Evolutionary conservation across 306 rosid species (phyloP).

Genomic region (Cicer yamashitae): DNA sequence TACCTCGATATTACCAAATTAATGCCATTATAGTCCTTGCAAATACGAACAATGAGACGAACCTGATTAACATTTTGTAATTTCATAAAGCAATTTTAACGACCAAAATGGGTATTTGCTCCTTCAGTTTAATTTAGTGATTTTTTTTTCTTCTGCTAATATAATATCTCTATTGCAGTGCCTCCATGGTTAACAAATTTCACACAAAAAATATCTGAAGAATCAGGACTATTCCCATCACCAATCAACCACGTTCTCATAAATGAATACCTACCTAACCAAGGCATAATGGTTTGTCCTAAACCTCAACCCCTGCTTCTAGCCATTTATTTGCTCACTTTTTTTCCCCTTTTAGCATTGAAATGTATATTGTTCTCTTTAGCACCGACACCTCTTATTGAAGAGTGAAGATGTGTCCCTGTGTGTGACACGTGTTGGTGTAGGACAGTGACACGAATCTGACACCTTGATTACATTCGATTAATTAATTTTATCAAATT

Average conservation of each 20-base stretch:
- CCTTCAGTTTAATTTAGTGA: background rate
- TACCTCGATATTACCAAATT: too few relatives aligned
- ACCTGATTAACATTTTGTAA: background rate
- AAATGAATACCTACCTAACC: conserved; percentile 84
- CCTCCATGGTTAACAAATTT: conserved; percentile 81
- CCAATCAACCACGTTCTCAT: conserved; percentile 90
- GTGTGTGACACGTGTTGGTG: too few relatives aligned
- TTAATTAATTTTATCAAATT: background rate
- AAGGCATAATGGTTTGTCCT: conserved; percentile 86
- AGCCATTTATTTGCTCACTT: conserved; percentile 22
- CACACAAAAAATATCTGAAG: conserved; percentile 66
- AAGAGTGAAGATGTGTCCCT: background rate
- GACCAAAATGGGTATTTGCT: background rate
- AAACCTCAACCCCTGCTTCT: conserved; percentile 39
- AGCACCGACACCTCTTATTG: background rate
- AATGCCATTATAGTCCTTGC: background rate
- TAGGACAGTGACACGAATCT: background rate
- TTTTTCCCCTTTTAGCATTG: background rate
- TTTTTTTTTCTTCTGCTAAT: conserved; percentile 29
- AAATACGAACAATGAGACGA: background rate
- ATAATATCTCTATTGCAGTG: conserved; percentile 56
- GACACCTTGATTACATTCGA: background rate
- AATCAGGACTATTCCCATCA: conserved; percentile 67
- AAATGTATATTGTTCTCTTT: background rate
- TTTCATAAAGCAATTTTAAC: background rate